Evolutionary conservation across 2,329 filamentous ascomycete species (phyloP).

Genomic region (Alternaria burnsii): DNA sequence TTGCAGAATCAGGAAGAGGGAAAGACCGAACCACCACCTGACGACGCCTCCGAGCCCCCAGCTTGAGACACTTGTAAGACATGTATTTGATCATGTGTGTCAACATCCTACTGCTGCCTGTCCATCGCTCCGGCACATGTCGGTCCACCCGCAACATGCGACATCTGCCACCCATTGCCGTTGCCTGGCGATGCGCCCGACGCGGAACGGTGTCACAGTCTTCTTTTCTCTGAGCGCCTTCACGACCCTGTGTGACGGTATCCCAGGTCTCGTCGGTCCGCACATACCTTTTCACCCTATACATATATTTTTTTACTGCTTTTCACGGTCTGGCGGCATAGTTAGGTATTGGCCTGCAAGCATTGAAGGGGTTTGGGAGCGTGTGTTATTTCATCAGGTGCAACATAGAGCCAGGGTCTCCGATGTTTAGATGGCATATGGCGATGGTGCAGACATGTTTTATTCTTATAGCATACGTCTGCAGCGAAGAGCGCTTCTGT

Average conservation of each 20-base stretch:
- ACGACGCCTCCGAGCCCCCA: slow-evolving; percentile 5
- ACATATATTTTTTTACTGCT: not conserved
- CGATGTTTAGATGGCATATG: not conserved
- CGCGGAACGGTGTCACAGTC: not conserved
- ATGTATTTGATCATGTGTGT: not conserved
- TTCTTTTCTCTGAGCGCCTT: not conserved
- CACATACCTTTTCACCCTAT: not conserved
- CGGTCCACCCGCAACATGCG: not conserved
- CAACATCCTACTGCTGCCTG: not conserved
- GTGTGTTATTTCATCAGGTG: not conserved
- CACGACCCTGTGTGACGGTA: not conserved
- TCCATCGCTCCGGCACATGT: not conserved
- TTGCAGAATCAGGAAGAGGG: slow-evolving; percentile 22
- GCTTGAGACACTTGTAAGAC: slow-evolving; percentile 1
- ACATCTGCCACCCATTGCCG: not conserved
- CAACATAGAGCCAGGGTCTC: not conserved
- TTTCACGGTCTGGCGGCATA: not conserved
- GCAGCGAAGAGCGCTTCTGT: not conserved
- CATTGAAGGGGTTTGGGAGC: not conserved
- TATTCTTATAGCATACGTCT: not conserved
- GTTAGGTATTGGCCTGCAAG: not conserved
- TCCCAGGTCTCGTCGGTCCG: not conserved
- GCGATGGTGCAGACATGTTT: not conserved
- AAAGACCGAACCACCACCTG: slow-evolving; percentile 13
- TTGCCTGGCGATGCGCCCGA: not conserved